These are phyloP conservation scores for Corymbia maculata DNA, from an alignment of 345 rosid species.

Conservation along the genomic window DNA sequence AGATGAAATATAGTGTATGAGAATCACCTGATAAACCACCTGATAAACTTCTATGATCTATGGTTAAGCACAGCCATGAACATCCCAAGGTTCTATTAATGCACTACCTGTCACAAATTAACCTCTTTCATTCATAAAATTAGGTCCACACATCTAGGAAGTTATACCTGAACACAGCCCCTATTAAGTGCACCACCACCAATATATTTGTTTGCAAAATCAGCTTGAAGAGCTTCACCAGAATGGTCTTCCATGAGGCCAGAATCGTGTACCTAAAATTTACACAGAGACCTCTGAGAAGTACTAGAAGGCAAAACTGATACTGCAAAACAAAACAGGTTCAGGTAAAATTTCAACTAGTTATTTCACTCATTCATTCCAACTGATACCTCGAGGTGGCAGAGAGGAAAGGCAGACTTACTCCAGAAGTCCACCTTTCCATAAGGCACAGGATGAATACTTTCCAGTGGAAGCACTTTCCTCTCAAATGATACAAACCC, in stretches of 20 bases:
- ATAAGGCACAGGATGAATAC: slow-evolving; percentile 18
- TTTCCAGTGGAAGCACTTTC: slow-evolving; percentile 53
- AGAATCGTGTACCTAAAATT: slow-evolving; percentile 35
- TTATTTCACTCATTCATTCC: background rate
- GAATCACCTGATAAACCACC: background rate
- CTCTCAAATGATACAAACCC: slow-evolving; percentile 83
- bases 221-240: slow-evolving; percentile 60
- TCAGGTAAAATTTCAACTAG: background rate
- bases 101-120: background rate
- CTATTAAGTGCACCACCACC: slow-evolving; percentile 85
- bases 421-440: slow-evolving; percentile 62
- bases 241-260: slow-evolving; percentile 81
- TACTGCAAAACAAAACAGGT: background rate
- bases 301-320: background rate
- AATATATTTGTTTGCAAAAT: slow-evolving; percentile 82
- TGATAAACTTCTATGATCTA: background rate
- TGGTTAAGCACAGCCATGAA: background rate
- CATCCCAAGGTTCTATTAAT: background rate
- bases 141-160: background rate
- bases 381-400: slow-evolving; percentile 60
- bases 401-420: slow-evolving; percentile 49
- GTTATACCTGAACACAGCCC: slow-evolving; percentile 87
- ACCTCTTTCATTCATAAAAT: background rate
- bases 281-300: background rate
- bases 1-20: background rate